Conservation (phyloP, 2,329 filamentous ascomycete species). For the Fusarium pseudocircinatum region DNA sequence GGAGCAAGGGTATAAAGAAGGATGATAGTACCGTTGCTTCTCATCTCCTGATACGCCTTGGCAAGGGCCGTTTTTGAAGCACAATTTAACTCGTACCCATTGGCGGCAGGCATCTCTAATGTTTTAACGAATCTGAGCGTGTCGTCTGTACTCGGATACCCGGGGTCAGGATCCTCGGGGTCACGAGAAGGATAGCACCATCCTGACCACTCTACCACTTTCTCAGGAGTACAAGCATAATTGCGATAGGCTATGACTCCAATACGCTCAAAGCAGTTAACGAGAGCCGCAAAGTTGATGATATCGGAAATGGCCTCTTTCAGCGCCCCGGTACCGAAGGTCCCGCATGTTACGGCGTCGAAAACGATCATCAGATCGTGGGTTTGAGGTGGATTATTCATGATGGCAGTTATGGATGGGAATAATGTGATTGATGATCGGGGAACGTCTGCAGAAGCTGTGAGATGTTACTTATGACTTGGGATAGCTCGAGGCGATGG, state of each 20-base stretch:
- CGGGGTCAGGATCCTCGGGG: rapidly evolving
- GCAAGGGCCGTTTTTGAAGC: background rate
- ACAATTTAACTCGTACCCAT: background rate
- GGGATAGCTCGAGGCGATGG: background rate
- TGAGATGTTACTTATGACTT: background rate
- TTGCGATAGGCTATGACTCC: background rate
- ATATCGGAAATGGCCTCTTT: background rate
- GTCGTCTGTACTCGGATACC: background rate
- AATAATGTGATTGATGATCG: background rate
- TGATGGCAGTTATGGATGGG: background rate
- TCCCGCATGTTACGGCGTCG: background rate
- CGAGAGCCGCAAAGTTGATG: background rate
- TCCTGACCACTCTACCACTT: background rate
- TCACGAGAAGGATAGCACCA: background rate
- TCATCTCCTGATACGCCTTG: background rate
- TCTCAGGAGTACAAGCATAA: background rate
- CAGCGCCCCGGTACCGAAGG: background rate
- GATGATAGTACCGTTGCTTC: background rate
- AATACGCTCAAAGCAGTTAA: background rate
- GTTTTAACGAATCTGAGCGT: background rate
- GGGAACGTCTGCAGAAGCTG: background rate
- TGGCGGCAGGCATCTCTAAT: background rate
- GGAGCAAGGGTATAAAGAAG: background rate
- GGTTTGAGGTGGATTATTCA: background rate
- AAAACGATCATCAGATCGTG: background rate